phyloP scores from a whole-genome alignment of 192 early-diverging fungal genomes.

The Coemansia sp. region DNA sequence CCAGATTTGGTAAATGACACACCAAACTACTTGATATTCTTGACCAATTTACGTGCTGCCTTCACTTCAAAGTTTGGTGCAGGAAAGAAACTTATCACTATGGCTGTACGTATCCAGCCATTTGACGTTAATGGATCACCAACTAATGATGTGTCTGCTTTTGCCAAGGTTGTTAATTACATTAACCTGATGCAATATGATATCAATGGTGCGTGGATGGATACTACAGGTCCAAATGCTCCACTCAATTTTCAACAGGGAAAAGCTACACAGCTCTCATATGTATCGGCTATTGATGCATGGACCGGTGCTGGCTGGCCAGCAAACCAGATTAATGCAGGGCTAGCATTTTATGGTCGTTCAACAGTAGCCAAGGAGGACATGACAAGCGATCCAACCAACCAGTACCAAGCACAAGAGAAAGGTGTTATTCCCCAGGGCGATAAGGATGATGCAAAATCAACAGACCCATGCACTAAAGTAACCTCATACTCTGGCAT shows the following conservation, averaged over 20 bases:
- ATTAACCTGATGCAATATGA: slow-evolving; percentile 72
- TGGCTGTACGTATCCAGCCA: slow-evolving; percentile 61
- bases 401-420: slow-evolving; percentile 27
- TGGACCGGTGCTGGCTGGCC: slow-evolving; percentile 65
- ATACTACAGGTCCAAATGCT: slow-evolving; percentile 60
- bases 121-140: slow-evolving; percentile 53
- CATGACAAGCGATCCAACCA: slow-evolving; percentile 27
- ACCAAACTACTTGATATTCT: slow-evolving; percentile 61
- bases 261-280: slow-evolving; percentile 46
- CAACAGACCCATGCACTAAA: slow-evolving; percentile 54
- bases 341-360: slow-evolving; percentile 65
- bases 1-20: slow-evolving; percentile 59
- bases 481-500: slow-evolving; percentile 51
- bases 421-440: slow-evolving; percentile 44
- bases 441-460: slow-evolving; percentile 56
- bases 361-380: slow-evolving; percentile 39
- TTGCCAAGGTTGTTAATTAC: slow-evolving; percentile 61
- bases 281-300: slow-evolving; percentile 50
- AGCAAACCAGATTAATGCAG: slow-evolving; percentile 60
- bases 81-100: slow-evolving; percentile 58
- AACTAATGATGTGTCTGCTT: slow-evolving; percentile 57
- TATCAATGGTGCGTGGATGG: slow-evolving; percentile 58
- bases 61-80: slow-evolving; percentile 48
- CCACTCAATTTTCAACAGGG: slow-evolving; percentile 45
- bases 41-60: slow-evolving; percentile 58